Conservation (phyloP, 2,329 filamentous ascomycete genomes). For the Fusarium neocosmosporiellum region DNA sequence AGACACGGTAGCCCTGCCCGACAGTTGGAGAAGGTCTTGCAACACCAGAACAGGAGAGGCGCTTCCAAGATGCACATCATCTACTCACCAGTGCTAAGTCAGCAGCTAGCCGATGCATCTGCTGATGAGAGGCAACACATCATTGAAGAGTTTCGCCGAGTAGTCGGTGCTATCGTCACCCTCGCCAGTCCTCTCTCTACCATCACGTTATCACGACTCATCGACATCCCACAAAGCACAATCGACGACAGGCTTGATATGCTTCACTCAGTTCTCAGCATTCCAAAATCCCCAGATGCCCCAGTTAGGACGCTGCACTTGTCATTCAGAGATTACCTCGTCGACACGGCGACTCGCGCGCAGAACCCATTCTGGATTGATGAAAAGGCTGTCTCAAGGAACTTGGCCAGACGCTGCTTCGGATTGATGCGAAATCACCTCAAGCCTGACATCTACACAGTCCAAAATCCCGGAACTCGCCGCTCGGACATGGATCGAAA, state of each 20-base stretch:
- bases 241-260: background rate
- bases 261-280: conserved; percentile 3
- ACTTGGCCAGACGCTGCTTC: background rate
- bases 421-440: background rate
- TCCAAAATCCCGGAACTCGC: background rate
- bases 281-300: background rate
- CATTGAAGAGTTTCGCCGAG: background rate
- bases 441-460: background rate
- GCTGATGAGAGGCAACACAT: background rate
- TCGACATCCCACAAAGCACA: background rate
- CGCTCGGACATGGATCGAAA: background rate
- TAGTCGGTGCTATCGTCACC: conserved; percentile 4
- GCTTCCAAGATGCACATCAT: background rate
- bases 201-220: conserved; percentile 1
- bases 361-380: background rate
- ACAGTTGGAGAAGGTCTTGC: background rate
- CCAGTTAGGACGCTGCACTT: background rate
- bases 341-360: background rate
- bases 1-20: background rate
- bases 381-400: background rate
- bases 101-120: background rate
- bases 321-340: background rate
- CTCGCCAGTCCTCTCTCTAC: conserved; percentile 13
- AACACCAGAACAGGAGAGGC: background rate
- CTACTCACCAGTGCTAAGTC: background rate